Base-by-base conservation (phyloP, 352 stramenopile genomes). In the Pythium monospermum region DNA sequence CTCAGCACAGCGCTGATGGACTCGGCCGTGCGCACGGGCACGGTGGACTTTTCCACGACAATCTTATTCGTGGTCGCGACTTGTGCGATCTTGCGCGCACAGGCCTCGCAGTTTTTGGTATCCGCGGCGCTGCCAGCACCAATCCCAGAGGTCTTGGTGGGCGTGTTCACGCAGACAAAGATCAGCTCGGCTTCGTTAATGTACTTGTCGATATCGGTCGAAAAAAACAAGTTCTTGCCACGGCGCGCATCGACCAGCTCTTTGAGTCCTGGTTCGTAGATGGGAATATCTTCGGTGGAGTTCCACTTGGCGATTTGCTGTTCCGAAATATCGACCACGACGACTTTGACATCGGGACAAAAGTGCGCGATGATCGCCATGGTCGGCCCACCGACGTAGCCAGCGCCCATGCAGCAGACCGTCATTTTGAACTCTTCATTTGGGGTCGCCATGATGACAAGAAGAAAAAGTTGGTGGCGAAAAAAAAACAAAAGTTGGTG, bases 351-450 rank as follows among this genome's bases (percentile, higher is more conserved):
- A 68, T 98, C 86, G 4, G 96, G 97, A 64, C 96, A 99, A 62
- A 96, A 88, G 42, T 87, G 80, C n/a, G 97, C 96, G 81, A 99
- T 99, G 33, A 99, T 95, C 6, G 97, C 97, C 97, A 99, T 99
- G 26, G 97, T 99, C 3, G 97, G 97, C 12, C 97, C 97, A 59
- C 97, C 97, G 35, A 99, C 97, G 69, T 99, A 99, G 26, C 97
- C 96, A 25, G 96, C 96, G 60, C 95, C 96, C 81, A 99, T 98
- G 80, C 96, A 98, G 67, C 93, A 97, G 57, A 98, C 95, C 32
- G 80, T 91, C 77, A 91, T 85, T 59, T 86, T 83, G 50, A 90
- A 90, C 30, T 72, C 45, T 15, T 23, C 28, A n/a, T 33, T 32
- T 13, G 38, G 16, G 15, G 21, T 42, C 19, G 54, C 41, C 46